These are phyloP conservation scores for Caryocar brasiliense DNA, from an alignment of 441 rosid species.

Conservation along the genomic window DNA sequence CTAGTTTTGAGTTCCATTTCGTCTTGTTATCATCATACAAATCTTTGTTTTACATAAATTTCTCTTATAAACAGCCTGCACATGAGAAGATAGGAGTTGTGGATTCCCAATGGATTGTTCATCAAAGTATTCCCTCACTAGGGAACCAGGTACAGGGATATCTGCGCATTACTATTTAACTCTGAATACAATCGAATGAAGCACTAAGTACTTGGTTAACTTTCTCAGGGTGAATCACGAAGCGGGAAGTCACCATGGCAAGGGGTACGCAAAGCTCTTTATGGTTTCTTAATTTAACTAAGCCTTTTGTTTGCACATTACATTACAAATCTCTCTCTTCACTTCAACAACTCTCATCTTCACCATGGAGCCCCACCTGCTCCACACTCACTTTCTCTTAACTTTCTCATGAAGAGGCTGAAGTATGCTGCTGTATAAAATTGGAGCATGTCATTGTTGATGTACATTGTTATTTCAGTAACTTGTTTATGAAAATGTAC, in stretches of 20 bases:
- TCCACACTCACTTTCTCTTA: too few species aligned
- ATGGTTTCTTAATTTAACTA: neutral
- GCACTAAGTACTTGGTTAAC: neutral
- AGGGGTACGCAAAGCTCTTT: slow-evolving; percentile 52
- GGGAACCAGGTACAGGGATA: slow-evolving; percentile 64
- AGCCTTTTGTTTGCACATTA: neutral
- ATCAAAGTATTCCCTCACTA: slow-evolving; percentile 83
- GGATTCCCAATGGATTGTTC: slow-evolving; percentile 97
- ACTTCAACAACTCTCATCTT: too few species aligned
- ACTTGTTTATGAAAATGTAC: neutral
- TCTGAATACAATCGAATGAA: neutral
- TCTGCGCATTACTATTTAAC: neutral
- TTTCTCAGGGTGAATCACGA: slow-evolving; percentile 55
- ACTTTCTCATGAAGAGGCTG: too few species aligned
- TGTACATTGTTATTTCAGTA: too few species aligned
- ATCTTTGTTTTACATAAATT: neutral
- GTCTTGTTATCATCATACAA: neutral
- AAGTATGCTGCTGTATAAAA: neutral
- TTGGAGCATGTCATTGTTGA: too few species aligned
- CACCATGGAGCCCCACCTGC: too few species aligned
- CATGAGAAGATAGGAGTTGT: slow-evolving; percentile 95
- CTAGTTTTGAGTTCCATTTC: neutral
- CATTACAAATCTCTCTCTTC: too few species aligned
- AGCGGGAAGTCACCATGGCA: slow-evolving; percentile 71
- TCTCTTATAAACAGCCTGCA: slow-evolving; percentile 59